phyloP scores from a whole-genome alignment of 257 asterid species.

The Dorcoceras hygrometricum region DNA sequence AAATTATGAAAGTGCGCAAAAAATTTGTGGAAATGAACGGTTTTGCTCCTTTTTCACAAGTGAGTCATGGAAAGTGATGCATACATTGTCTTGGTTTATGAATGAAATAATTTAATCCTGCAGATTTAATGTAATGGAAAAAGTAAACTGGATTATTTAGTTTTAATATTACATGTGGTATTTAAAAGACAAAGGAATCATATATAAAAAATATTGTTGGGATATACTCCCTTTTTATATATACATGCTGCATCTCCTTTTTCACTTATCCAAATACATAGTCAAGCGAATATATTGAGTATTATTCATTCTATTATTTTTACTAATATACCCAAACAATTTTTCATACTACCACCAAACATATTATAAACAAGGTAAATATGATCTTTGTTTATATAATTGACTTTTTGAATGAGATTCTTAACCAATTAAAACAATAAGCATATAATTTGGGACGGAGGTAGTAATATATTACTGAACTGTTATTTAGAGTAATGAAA shows the following conservation, averaged over 20 bases:
- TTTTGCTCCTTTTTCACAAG: not conserved
- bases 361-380: not conserved
- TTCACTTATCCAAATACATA: not conserved
- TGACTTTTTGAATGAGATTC: not conserved
- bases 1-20: not conserved
- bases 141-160: not conserved
- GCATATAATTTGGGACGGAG: not conserved
- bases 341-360: not conserved
- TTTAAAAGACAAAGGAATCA: too few species aligned
- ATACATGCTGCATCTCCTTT: too few species aligned
- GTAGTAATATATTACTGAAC: not conserved
- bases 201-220: too few species aligned
- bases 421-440: too few species aligned
- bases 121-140: too few species aligned
- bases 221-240: not conserved
- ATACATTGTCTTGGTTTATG: not conserved
- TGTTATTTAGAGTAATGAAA: not conserved
- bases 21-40: not conserved
- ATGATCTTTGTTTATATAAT: too few species aligned
- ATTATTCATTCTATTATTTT: too few species aligned
- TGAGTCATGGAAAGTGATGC: not conserved
- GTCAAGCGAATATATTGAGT: not conserved
- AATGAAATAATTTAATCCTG: not conserved
- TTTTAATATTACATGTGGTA: too few species aligned
- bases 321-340: too few species aligned